phyloP scores from a whole-genome alignment of 2,329 filamentous ascomycete species.

The Nectriaceae sp. region DNA sequence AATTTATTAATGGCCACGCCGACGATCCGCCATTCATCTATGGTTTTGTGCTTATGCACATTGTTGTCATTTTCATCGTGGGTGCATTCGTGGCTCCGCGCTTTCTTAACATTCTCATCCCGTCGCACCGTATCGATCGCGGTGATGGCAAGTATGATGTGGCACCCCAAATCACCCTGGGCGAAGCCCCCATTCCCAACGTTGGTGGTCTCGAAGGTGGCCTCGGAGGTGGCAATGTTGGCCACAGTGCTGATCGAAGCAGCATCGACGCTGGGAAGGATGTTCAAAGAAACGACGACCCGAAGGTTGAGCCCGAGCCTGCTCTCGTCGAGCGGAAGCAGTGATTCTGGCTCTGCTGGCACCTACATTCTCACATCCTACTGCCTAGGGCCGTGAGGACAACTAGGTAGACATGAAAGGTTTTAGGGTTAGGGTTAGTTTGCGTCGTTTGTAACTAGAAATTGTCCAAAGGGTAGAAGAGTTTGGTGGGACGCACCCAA shows the following conservation, averaged over 20 bases:
- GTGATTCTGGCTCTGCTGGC: constrained; percentile 1
- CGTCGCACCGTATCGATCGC: constrained; percentile 10
- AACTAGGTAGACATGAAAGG: no score
- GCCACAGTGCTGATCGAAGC: constrained; percentile 11
- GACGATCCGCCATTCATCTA: constrained; percentile 20
- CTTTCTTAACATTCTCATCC: constrained; percentile 19
- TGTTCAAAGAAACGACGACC: background rate
- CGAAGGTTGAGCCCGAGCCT: constrained; percentile 2
- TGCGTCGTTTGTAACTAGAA: no score
- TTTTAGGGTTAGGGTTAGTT: no score
- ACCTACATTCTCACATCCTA: background rate
- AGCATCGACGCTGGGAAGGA: constrained; percentile 15
- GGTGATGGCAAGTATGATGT: constrained; percentile 21
- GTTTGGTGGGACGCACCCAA: no score
- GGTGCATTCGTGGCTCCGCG: constrained; percentile 16
- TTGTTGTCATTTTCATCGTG: constrained; percentile 18
- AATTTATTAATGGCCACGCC: constrained; percentile 11
- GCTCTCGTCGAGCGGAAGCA: constrained; percentile 3
- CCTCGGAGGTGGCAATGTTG: background rate
- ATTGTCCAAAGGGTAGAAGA: no score
- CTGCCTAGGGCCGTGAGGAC: background rate
- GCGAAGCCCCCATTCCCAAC: constrained; percentile 10
- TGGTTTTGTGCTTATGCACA: constrained; percentile 22
- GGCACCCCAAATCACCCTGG: constrained; percentile 18
- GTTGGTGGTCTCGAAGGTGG: constrained; percentile 15